Evolutionary conservation across 2,329 filamentous ascomycete species (phyloP), one percentile per base, ranked within the genome.

Genomic region (Cordyceps fumosorosea): DNA sequence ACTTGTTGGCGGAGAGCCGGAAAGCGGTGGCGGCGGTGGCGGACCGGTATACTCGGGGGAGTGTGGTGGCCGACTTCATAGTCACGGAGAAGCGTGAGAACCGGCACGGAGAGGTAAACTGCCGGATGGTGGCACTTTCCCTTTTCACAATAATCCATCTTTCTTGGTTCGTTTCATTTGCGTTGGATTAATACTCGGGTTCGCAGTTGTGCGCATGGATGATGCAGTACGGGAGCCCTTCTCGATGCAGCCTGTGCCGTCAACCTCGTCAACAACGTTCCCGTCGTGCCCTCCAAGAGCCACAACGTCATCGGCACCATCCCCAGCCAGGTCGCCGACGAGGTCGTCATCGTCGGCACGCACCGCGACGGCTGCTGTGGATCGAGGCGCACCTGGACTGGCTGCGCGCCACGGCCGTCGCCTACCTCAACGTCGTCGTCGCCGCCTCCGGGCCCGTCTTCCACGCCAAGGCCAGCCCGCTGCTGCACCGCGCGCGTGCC

Each of bases 361-460:
- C 91, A 95, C 69, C 83, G 90, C 29, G 91, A 95, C 72, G 88
- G 90, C 0, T 90, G 0, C 91, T 96, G 70, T 96, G 90, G 89
- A 89, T 96, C 0, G 90, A 96, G 70, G 90, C 96, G 63, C 87
- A 90, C 64, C 73, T 91, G 1, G 85, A 88, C 0, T 95, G 90
- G 90, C 81, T 96, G 1, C 83, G 81, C 0, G 80, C 84, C 18
- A 84, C 86, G 0, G 85, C 88, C 8, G 83, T 96, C 56, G 84
- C 89, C 0, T 96, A 96, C 67, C 76, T 96, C 59, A 96, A 96
- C 68, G 85, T 95, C 32, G 91, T 95, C 69, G 85, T 91, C 7
- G 90, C 84, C 3, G 71, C 76, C 1, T 72, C 75, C 1, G 90
- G 90, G 0, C 80, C 82, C 0, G 66, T 78, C 8, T 88, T 89